Evolutionary conservation across 441 rosid genomes (phyloP), one percentile per base, ranked within the genome.

Genomic region (Raphanus hybrid): DNA sequence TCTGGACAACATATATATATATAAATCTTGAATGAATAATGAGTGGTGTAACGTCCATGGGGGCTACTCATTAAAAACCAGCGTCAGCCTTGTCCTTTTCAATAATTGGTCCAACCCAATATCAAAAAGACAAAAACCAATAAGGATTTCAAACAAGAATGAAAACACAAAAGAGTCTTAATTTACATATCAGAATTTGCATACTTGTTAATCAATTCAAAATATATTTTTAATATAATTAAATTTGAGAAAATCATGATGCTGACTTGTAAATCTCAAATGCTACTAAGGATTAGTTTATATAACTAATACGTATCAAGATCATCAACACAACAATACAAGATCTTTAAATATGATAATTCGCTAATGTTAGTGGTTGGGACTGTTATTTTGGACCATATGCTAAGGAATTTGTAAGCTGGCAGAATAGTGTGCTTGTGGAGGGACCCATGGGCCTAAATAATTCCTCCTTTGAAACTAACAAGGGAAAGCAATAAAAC

Each of bases 301-400:
- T 8, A 37, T 11, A 43, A 12, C 52, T 45, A 45, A 45, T 45
- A 45, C 6, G 52, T 45, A 45, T 12, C 52, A 45, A 45, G 15
- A 45, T 45, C 52, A 45, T 45, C 15, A 45, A 45, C 34, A 45
- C 6, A 45, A 45, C 52, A 45, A 45, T 3, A 45, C 52, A 4
- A 45, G 52, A 45, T 45, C 12, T 45, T 3, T 1, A 18, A 16
- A 16, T 3, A 54, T 16, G 41, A 43, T 41, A 34, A 48, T 34
- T 59, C 2, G 73, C 11, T 20, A 29, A 71, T 45, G 52, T 57
- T 15, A 61, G 77, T 78, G 74, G 77, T 73, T 78, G 74, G 81
- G 66, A 71, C 73, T 77, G 73, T 71, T 71, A 20, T 61, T 67
- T 52, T 71, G 81, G 77, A 60, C 81, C 81, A 67, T 78, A 78